Conservation (phyloP, 768 basidiomycete genomes). For the Russula foetens region DNA sequence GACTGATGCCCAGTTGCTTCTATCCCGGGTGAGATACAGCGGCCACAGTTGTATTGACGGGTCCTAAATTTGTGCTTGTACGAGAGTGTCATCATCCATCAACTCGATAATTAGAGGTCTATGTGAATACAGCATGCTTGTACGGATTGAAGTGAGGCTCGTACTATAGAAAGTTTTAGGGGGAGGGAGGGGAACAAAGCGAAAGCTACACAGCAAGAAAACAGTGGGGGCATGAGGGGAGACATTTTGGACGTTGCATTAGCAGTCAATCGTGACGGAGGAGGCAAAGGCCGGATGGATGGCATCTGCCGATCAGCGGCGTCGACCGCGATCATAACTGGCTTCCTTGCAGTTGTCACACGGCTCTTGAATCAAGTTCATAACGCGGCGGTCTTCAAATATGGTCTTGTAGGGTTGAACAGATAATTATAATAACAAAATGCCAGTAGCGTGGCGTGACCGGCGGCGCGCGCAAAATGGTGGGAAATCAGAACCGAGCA, state of each 20-base stretch:
- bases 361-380: conserved; percentile 57
- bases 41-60: background rate
- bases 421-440: background rate
- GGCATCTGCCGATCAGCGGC: conserved; percentile 18
- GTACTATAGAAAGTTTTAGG: conserved; percentile 5
- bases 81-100: background rate
- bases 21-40: background rate
- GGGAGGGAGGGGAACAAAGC: background rate
- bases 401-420: conserved; percentile 15
- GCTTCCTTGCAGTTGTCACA: conserved; percentile 48
- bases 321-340: conserved; percentile 26
- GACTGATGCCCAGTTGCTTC: background rate
- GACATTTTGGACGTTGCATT: background rate
- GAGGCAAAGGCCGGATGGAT: background rate
- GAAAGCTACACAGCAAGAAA: conserved; percentile 12
- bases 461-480: background rate
- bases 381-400: conserved; percentile 43
- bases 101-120: background rate
- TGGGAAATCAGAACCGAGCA: background rate
- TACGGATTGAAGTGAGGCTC: conserved; percentile 6
- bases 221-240: background rate
- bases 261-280: background rate
- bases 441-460: background rate
- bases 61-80: background rate
- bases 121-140: conserved; percentile 8